A percentile compares a stretch with the other conserved stretches of the same genome.
Conservation (phyloP, 2,329 filamentous ascomycete genomes). For the Claviceps arundinis region DNA sequence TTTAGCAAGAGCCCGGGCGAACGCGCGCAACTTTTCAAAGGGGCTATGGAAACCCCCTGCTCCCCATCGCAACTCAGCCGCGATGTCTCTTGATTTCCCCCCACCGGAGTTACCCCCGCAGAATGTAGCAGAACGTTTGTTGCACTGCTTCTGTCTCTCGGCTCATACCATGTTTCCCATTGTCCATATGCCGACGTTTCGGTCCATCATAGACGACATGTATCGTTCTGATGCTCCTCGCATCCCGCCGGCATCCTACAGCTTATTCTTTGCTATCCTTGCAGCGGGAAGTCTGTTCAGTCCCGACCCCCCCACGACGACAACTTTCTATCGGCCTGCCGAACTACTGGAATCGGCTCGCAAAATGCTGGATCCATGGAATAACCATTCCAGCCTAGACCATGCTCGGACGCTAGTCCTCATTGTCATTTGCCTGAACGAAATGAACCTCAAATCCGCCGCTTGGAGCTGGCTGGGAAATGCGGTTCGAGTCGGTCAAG, state of each 20-base stretch:
- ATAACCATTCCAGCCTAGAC: constrained; percentile 62
- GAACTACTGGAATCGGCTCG: constrained; percentile 61
- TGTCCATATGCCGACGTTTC: constrained; percentile 77
- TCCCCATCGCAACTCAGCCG: constrained; percentile 43
- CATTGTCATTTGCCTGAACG: constrained; percentile 65
- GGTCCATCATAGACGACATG: constrained; percentile 60
- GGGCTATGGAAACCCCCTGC: constrained; percentile 71
- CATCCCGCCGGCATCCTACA: constrained; percentile 56
- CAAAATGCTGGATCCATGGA: constrained; percentile 65
- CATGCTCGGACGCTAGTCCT: constrained; percentile 61
- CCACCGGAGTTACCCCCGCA: constrained; percentile 58
- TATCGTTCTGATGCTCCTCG: constrained; percentile 52
- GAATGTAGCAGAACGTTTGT: constrained; percentile 54
- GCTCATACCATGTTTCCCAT: constrained; percentile 74
- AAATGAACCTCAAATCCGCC: constrained; percentile 74
- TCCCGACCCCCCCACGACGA: constrained; percentile 35
- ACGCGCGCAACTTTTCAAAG: constrained; percentile 58
- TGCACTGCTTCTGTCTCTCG: constrained; percentile 63
- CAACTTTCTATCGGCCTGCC: constrained; percentile 38
- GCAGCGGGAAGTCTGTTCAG: constrained; percentile 71
- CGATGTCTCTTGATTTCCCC: constrained; percentile 35
- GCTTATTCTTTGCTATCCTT: constrained; percentile 70
- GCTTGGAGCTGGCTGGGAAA: constrained; percentile 78
- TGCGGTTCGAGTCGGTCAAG: constrained; percentile 68
- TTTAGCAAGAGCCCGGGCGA: constrained; percentile 56